Conservation (phyloP, 257 asterid species). For the Ilex asprella region DNA sequence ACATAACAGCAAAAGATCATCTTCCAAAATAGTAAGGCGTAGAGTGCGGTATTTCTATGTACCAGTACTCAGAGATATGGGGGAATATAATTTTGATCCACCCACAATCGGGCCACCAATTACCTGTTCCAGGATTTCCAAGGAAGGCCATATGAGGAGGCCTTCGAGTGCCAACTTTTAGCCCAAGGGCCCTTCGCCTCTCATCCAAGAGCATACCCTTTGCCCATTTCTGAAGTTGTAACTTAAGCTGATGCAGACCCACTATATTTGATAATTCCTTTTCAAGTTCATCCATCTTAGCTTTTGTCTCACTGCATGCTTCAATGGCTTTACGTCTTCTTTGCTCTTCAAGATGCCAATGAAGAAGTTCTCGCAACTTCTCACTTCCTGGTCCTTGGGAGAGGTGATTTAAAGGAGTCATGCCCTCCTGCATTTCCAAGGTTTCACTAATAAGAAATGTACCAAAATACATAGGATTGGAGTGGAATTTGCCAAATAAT, state of each 20-base stretch:
- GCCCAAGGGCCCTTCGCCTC: conserved; percentile 83
- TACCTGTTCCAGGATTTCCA: conserved; percentile 98
- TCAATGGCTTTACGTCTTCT: conserved; percentile 72
- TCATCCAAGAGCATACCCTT: conserved; percentile 93
- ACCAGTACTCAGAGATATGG: too few species aligned
- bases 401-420: conserved; percentile 85
- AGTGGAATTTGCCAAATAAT: background rate
- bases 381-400: conserved; percentile 76
- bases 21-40: too few species aligned
- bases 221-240: conserved; percentile 84
- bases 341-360: conserved; percentile 68
- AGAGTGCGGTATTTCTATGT: too few species aligned
- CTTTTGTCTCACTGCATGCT: conserved; percentile 78
- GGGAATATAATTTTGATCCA: too few species aligned
- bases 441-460: background rate
- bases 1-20: too few species aligned
- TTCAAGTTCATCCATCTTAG: conserved; percentile 81
- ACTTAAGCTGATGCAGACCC: conserved; percentile 62
- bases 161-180: conserved; percentile 70
- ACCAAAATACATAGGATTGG: background rate
- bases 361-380: conserved; percentile 62
- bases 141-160: conserved; percentile 98
- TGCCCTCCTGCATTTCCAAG: conserved; percentile 61
- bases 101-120: background rate
- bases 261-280: conserved; percentile 60